These are phyloP conservation scores for Lophiotrema nucula DNA, from an alignment of 495 filamentous ascomycete genomes.

Conservation along the genomic window DNA sequence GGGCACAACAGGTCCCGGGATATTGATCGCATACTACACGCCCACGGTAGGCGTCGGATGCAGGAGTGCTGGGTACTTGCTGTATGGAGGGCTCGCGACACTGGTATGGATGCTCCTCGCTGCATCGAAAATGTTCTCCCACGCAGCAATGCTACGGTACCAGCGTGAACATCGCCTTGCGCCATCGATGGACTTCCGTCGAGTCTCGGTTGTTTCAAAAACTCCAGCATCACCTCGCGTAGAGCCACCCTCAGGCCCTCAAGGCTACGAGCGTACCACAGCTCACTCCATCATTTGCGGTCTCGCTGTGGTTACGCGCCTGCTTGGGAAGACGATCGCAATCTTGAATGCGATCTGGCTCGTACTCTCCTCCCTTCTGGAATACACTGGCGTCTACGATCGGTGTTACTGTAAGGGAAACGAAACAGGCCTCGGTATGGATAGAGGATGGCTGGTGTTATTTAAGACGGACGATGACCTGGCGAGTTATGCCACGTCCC, in stretches of 20 bases:
- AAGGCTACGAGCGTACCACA: conserved; percentile 14
- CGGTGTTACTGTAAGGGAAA: conserved; percentile 31
- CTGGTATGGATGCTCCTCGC: conserved; percentile 22
- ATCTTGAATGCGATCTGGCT: conserved; percentile 29
- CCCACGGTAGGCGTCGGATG: conserved; percentile 31
- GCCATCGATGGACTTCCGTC: conserved; percentile 26
- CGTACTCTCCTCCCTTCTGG: conserved; percentile 18
- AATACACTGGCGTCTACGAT: conserved; percentile 28
- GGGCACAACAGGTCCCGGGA: conserved; percentile 27
- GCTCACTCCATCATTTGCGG: conserved; percentile 23
- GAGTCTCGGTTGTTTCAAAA: background rate
- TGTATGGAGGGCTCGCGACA: conserved; percentile 29
- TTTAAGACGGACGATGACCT: conserved; percentile 31
- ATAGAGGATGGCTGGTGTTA: conserved; percentile 29
- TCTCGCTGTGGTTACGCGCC: conserved; percentile 16
- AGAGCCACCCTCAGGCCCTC: background rate
- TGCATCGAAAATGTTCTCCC: conserved; percentile 29
- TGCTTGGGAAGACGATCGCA: conserved; percentile 27
- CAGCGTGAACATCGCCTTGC: conserved; percentile 26
- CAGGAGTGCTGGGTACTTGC: conserved; percentile 13
- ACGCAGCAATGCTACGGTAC: conserved; percentile 25
- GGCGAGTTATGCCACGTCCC: conserved; percentile 11
- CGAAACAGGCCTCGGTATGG: conserved; percentile 12
- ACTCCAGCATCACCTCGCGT: background rate
- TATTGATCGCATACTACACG: conserved; percentile 31